Evolutionary conservation across 164 flowering plant species (phyloP), one percentile per base, ranked within the genome.

Genomic region (Magnolia officinalis): DNA sequence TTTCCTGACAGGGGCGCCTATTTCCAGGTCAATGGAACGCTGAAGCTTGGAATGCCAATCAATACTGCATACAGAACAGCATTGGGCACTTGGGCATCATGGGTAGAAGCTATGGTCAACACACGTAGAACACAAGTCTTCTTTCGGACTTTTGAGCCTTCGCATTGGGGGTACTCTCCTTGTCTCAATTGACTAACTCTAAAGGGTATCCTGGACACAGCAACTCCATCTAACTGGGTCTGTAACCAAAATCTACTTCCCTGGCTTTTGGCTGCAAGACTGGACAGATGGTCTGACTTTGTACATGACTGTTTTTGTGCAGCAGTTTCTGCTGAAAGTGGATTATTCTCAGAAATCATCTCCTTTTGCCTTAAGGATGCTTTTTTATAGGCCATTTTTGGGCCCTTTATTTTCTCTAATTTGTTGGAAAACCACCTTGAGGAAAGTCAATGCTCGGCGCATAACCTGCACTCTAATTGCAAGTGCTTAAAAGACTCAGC

Each of bases 101-200:
- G 98, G 96, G 88, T 83, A 73, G 88, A 93, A 69, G 74, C 78
- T 6, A 76, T 16, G 52, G 74, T 93, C 70, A 81, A 90, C 81
- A 80, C 86, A 49, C 90, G 82, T 24, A 89, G 87, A 78, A 93
- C 96, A 45, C 82, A 49, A 23, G 86, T 93, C 51, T 93, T 93
- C 85, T 90, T 93, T 78, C 89, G 96, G 74, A 89, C 91, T 18
- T 91, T 91, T 77, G 98, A 93, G 72, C 83, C 95, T 31, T 86
- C 96, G 76, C 96, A 90, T 70, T 93, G 95, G 96, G 89, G 94
- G 98, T 90, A 80, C 29, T 80, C 51, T n/a, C 14, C 10, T 8
- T 24, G 20, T 21, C n/a, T 64, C 73, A 3, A 55, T 55, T 55
- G 16, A 16, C 61, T 55, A 9, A 55, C 61, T 55, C 61, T 10